Conservation (phyloP, 768 basidiomycete genomes). For the Phallus indusiatus region DNA sequence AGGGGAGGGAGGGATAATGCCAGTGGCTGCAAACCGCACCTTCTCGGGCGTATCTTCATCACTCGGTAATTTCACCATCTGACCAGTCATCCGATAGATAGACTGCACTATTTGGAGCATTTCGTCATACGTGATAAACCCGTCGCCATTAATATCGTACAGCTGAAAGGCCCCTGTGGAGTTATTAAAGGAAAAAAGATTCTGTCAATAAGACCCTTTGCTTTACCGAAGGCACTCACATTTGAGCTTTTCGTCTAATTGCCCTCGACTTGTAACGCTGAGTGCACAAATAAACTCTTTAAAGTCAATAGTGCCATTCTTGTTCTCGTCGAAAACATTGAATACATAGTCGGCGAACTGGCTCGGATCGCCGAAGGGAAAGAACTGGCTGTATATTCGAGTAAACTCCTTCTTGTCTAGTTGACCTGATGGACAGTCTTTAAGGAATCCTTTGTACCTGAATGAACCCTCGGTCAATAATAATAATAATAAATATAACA, state of each 20-base stretch:
- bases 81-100: slow-evolving; percentile 99
- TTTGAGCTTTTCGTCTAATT: slow-evolving; percentile 95
- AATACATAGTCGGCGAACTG: slow-evolving; percentile 99
- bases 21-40: too few relatives aligned
- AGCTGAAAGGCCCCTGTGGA: slow-evolving; percentile 95
- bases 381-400: slow-evolving; percentile 99
- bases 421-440: slow-evolving; percentile 95
- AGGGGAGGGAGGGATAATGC: too few relatives aligned
- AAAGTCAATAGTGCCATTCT: slow-evolving; percentile 97
- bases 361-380: slow-evolving; percentile 95
- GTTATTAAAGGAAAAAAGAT: too few relatives aligned
- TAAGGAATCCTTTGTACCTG: slow-evolving; percentile 99
- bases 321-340: slow-evolving; percentile 93
- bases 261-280: slow-evolving; percentile 87
- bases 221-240: slow-evolving; percentile 45
- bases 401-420: slow-evolving; percentile 94
- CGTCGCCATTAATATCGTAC: slow-evolving; percentile 98
- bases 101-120: slow-evolving; percentile 98
- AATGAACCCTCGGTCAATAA: not conserved
- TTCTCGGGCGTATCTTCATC: slow-evolving; percentile 99
- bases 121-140: slow-evolving; percentile 95
- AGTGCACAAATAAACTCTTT: slow-evolving; percentile 99
- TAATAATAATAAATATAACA: too few relatives aligned
- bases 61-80: slow-evolving; percentile 96
- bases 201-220: too few relatives aligned